Evolutionary conservation across 805 yeast species (phyloP).

Genomic region (Barnettozyma wickerhamii): DNA sequence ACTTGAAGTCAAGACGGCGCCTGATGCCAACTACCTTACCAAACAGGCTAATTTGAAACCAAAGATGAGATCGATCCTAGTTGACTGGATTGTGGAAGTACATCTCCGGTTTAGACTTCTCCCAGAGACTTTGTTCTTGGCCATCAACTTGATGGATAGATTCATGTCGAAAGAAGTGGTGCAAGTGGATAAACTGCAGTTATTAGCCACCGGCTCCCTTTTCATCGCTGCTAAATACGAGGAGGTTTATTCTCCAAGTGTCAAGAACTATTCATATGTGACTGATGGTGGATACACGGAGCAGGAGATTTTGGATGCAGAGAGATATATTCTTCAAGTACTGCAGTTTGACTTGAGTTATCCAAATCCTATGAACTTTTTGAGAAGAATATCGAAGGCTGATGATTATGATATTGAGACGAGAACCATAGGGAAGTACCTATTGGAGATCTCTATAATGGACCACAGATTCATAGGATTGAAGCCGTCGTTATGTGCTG

Average conservation of each 20-base stretch:
- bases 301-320: constrained; percentile 79
- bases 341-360: constrained; percentile 72
- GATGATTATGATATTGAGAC: constrained; percentile 84
- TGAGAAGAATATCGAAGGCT: constrained; percentile 84
- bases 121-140: constrained; percentile 81
- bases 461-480: constrained; percentile 71
- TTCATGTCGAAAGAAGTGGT: constrained; percentile 73
- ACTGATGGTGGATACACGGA: constrained; percentile 83
- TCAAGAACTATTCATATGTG: constrained; percentile 79
- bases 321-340: constrained; percentile 68
- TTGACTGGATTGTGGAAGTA: constrained; percentile 93
- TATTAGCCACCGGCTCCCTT: constrained; percentile 79
- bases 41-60: constrained; percentile 70
- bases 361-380: constrained; percentile 87
- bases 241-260: constrained; percentile 85
- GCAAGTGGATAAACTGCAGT: constrained; percentile 74
- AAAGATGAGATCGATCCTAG: constrained; percentile 76
- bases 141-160: constrained; percentile 84
- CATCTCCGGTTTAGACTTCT: constrained; percentile 77
- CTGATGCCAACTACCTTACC: constrained; percentile 61
- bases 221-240: constrained; percentile 92
- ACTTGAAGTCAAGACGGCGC: constrained; percentile 64
- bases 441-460: constrained; percentile 71
- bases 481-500: constrained; percentile 77
- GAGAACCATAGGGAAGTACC: constrained; percentile 80